A percentile compares a stretch with the other conserved stretches of the same genome.
Conservation (phyloP, 441 rosid species). For the Populus tomentosa region DNA sequence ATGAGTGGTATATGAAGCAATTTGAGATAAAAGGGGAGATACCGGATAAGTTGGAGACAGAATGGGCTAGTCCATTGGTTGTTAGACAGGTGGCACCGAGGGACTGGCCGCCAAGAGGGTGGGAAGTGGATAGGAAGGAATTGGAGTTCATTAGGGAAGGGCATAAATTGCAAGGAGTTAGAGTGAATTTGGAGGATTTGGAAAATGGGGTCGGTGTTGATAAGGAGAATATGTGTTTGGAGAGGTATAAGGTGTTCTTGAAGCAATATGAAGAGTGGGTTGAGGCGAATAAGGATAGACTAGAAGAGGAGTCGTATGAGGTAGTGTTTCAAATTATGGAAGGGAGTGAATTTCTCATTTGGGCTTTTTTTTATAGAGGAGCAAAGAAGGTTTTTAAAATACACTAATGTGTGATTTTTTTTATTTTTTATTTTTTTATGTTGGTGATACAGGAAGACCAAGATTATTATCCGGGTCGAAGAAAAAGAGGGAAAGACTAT, state of each 20-base stretch:
- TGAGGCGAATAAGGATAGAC: constrained; percentile 67
- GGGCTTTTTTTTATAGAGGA: not conserved
- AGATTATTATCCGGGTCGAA: constrained; percentile 89
- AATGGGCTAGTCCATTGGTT: constrained; percentile 71
- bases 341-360: not conserved
- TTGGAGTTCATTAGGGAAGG: constrained; percentile 81
- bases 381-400: not conserved
- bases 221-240: constrained; percentile 54
- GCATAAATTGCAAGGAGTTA: constrained; percentile 56
- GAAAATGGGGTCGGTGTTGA: constrained; percentile 35
- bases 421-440: not conserved
- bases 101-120: constrained; percentile 93
- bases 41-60: constrained; percentile 61
- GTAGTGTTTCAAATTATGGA: constrained; percentile 22
- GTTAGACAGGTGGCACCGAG: constrained; percentile 72
- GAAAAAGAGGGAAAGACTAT: constrained; percentile 94
- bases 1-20: constrained; percentile 73
- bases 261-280: constrained; percentile 91
- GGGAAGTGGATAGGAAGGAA: constrained; percentile 84
- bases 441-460: constrained; percentile 56
- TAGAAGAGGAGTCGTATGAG: constrained; percentile 90
- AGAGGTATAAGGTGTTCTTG: constrained; percentile 68
- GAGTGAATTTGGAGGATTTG: constrained; percentile 59
- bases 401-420: not conserved
- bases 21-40: constrained; percentile 76